Conservation (phyloP, 257 asterid species). For the Oldenlandia corymbosa region DNA sequence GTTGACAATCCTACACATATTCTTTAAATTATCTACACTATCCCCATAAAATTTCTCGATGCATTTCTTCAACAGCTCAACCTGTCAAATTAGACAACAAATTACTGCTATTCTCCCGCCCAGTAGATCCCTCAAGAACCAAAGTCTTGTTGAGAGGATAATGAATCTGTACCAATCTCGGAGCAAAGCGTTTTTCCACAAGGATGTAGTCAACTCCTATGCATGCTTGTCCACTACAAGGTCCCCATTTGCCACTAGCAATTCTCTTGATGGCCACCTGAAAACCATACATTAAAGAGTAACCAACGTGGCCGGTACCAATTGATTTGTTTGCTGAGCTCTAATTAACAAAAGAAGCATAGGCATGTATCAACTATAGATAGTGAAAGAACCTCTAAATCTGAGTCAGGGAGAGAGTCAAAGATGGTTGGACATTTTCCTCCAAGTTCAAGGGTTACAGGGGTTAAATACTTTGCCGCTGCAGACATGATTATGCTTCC, state of each 20-base stretch:
- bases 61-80: constrained; percentile 55
- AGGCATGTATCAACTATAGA: neutral
- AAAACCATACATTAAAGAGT: constrained; percentile 17
- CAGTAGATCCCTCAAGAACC: neutral
- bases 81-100: constrained; percentile 32
- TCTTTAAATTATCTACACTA: constrained; percentile 42
- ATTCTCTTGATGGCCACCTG: constrained; percentile 80
- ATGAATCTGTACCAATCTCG: constrained; percentile 46
- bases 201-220: constrained; percentile 79
- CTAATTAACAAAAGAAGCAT: constrained; percentile 3
- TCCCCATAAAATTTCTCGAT: constrained; percentile 64
- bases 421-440: constrained; percentile 89
- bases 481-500: constrained; percentile 77
- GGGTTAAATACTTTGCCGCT: constrained; percentile 93
- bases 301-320: constrained; percentile 1
- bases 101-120: neutral
- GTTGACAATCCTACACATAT: constrained; percentile 69
- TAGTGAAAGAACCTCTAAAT: constrained; percentile 47
- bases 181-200: constrained; percentile 51
- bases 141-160: neutral
- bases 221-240: constrained; percentile 97
- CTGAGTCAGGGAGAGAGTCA: constrained; percentile 53
- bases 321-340: neutral
- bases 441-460: constrained; percentile 90
- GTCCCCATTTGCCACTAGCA: constrained; percentile 85